Conservation (phyloP, 441 rosid genomes). For the Eruca vesicaria region DNA sequence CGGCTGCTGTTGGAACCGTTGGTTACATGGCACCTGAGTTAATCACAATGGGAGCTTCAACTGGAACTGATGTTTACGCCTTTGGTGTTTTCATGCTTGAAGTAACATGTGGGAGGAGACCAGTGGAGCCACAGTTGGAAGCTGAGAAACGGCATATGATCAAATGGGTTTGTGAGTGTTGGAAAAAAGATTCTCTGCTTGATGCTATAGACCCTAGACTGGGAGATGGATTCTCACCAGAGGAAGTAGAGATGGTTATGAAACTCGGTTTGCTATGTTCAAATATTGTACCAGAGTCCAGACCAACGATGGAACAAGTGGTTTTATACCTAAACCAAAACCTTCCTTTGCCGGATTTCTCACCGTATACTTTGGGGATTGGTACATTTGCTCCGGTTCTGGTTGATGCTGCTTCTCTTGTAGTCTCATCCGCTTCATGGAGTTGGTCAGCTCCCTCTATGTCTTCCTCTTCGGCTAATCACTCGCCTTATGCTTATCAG, state of each 20-base stretch:
- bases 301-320: conserved; percentile 58
- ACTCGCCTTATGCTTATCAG: conserved; percentile 19
- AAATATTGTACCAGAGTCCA: conserved; percentile 27
- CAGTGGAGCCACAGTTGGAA: conserved; percentile 30
- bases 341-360: conserved; percentile 37
- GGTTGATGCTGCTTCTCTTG: conserved; percentile 27
- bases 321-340: conserved; percentile 41
- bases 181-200: conserved; percentile 41
- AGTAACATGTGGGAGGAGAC: conserved; percentile 59
- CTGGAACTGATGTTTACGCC: conserved; percentile 47
- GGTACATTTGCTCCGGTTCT: conserved; percentile 27
- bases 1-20: conserved; percentile 51
- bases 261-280: conserved; percentile 59
- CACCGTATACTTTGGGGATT: conserved; percentile 27
- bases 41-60: conserved; percentile 42
- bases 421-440: conserved; percentile 31
- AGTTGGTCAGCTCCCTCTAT: conserved; percentile 21
- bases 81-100: conserved; percentile 67
- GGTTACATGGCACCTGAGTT: conserved; percentile 64
- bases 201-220: conserved; percentile 38
- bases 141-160: conserved; percentile 39
- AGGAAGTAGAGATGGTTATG: conserved; percentile 56
- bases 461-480: conserved; percentile 23
- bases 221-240: conserved; percentile 35
- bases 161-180: conserved; percentile 49